These are phyloP conservation scores for Microsporum audouinii DNA, from an alignment of 2,329 filamentous ascomycete species.

Conservation along the genomic window DNA sequence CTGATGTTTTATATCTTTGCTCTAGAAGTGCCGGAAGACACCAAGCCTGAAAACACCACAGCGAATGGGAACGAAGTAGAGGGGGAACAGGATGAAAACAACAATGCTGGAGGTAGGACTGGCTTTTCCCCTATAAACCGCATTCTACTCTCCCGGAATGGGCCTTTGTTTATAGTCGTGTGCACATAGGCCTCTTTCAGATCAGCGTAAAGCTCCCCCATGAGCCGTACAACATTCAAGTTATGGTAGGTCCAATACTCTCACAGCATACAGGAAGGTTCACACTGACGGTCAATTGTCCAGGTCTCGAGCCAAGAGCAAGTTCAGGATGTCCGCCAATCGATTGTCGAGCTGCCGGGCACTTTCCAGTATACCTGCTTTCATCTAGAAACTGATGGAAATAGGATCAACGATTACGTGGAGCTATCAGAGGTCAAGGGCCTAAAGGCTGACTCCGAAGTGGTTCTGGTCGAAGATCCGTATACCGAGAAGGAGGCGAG, in stretches of 20 bases:
- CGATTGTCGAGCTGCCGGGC: slow-evolving; percentile 81
- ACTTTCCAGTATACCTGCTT: slow-evolving; percentile 98
- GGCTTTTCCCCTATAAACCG: neutral
- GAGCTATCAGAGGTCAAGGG: slow-evolving; percentile 80
- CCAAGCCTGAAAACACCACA: slow-evolving; percentile 12
- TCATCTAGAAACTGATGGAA: slow-evolving; percentile 81
- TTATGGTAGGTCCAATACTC: slow-evolving; percentile 55
- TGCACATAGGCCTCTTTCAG: slow-evolving; percentile 47
- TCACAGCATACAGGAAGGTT: neutral
- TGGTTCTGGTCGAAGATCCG: slow-evolving; percentile 78
- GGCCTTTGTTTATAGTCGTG: neutral
- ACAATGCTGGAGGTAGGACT: slow-evolving; percentile 14
- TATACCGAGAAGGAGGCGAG: slow-evolving; percentile 98
- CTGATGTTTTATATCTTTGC: neutral
- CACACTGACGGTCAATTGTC: slow-evolving; percentile 6
- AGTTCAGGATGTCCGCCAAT: slow-evolving; percentile 92
- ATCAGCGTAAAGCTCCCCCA: slow-evolving; percentile 75
- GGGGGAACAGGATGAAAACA: slow-evolving; percentile 26
- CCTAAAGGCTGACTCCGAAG: slow-evolving; percentile 63
- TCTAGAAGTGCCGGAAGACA: slow-evolving; percentile 10
- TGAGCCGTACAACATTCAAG: slow-evolving; percentile 64
- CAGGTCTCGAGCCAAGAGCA: slow-evolving; percentile 89
- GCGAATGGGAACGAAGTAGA: slow-evolving; percentile 27
- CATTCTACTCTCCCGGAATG: neutral
- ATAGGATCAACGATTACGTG: slow-evolving; percentile 89